Conservation (phyloP, 1,284 basidiomycete species). For the Sanguinoderma infundibulare region DNA sequence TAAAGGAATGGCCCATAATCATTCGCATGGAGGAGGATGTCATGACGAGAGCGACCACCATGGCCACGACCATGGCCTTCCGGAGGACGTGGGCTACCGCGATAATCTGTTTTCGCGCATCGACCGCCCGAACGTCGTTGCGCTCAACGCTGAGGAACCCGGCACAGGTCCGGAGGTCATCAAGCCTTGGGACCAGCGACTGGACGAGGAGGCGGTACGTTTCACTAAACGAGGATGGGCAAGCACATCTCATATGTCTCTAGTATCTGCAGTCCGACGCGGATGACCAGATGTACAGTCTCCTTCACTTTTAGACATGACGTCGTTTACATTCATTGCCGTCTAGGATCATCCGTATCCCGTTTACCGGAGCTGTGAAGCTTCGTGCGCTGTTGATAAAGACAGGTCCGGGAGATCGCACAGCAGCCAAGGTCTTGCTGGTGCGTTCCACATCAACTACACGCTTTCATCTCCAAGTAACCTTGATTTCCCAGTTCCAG, state of each 20-base stretch:
- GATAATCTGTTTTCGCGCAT: slow-evolving; percentile 75
- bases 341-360: slow-evolving; percentile 73
- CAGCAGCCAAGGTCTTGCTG: slow-evolving; percentile 67
- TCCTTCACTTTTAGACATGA: neutral
- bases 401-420: slow-evolving; percentile 72
- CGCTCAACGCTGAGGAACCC: slow-evolving; percentile 59
- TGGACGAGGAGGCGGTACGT: slow-evolving; percentile 62
- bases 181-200: slow-evolving; percentile 78
- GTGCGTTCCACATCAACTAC: slow-evolving; percentile 44
- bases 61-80: slow-evolving; percentile 41
- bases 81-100: slow-evolving; percentile 55
- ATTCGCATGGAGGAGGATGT: slow-evolving; percentile 51
- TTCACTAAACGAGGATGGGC: neutral
- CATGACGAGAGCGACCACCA: slow-evolving; percentile 60
- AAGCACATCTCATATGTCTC: slow-evolving; percentile 2
- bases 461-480: neutral
- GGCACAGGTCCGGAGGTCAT: slow-evolving; percentile 57
- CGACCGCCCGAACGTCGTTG: slow-evolving; percentile 73
- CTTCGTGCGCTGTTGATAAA: slow-evolving; percentile 76
- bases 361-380: slow-evolving; percentile 81
- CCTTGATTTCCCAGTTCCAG: slow-evolving; percentile 52
- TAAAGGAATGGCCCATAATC: slow-evolving; percentile 50
- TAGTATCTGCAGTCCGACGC: slow-evolving; percentile 82
- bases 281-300: slow-evolving; percentile 77
- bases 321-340: neutral